Evolutionary conservation across 1,284 basidiomycete genomes (phyloP), one percentile per base, ranked within the genome.

Genomic region (Takashimella koratensis): DNA sequence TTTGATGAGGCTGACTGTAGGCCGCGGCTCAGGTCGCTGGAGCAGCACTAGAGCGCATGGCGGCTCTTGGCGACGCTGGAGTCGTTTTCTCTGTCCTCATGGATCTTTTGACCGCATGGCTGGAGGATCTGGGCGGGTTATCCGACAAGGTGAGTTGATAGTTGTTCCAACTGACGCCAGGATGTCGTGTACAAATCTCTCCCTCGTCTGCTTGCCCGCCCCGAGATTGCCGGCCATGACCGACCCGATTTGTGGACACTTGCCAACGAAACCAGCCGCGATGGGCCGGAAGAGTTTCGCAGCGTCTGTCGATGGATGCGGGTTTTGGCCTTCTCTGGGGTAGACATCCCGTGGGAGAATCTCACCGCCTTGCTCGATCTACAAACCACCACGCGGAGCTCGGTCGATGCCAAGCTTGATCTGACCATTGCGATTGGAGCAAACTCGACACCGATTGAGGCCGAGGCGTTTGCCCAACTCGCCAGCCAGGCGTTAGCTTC

Each of bases 81-180:
- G 79, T 86, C 1, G 71, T 82, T 2, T 88, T 86, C 70, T 82
- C 78, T 12, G 76, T 79, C 2, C 82, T 84, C 53, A 83, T 88
- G 52, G 80, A 81, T 45, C 69, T 89, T 8, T 81, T 88, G 59
- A 71, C 82, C 19, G 78, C 77, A 22, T 90, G 87, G 86, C 70
- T 90, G 26, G 79, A 85, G 46, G 77, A 68, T 54, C 57, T 69
- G 19, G 59, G 66, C 16, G 45, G 45, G 1, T 53, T 66, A 23
- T 61, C 62, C 8, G 55, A 60, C 41, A 48, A 64, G 45, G 64
- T 68, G 39, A 49, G 64, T 50, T 4, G 19, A 39, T 42, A 13
- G 30, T 36, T 36, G 30, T 8, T 8, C 16, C 16, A 36, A 8
- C 51, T 50, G 39, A 52, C 40, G 6, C 2, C 39, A 72, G 64